Base-by-base conservation (phyloP, 805 yeast genomes). In the Monosporozyma servazzii region DNA sequence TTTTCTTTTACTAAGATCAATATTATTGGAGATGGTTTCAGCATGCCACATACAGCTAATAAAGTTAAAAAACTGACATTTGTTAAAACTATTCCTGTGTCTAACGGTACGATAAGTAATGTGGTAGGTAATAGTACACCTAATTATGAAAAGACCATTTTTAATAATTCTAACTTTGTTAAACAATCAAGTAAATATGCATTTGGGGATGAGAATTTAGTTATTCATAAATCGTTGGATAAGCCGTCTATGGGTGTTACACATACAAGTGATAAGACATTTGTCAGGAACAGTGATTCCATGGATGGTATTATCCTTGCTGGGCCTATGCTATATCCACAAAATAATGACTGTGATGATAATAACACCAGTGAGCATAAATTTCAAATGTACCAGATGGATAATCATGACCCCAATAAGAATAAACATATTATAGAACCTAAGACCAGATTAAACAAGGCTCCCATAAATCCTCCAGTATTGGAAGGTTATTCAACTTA, bases 401-500 rank as follows among this genome's bases (percentile, higher is more conserved):
- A 39, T 18, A 39, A 20, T 18, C 42, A 39, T 18, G 42, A 3
- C 8, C 11, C 25, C 9, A 17, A 5, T 13, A 39, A 39, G 25
- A 15, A 18, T 5, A 7, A 39, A 18, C 21, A 20, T 5, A 33
- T 33, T 18, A 39, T 18, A 7, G 25, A 18, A 18, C 15, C 48
- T n/a, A 56, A 53, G 41, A 27, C 50, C 8, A 56, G 51, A 48
- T 47, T 48, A 39, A 55, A 52, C 18, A 51, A 50, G 21, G 30
- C 47, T 3, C 54, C 46, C 25, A 53, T 48, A 11, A 45, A 56
- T 13, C 49, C 56, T 15, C 53, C 49, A 15, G 51, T 48, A 6
- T 43, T 48, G 43, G 47, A 42, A 11, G 55, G 58, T 17, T 58
- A 53, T 40, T 54, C 62, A 8, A 60, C 62, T 7, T 60, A 56